phyloP scores from a whole-genome alignment of 352 stramenopile species.

The Elongisporangium undulatum region DNA sequence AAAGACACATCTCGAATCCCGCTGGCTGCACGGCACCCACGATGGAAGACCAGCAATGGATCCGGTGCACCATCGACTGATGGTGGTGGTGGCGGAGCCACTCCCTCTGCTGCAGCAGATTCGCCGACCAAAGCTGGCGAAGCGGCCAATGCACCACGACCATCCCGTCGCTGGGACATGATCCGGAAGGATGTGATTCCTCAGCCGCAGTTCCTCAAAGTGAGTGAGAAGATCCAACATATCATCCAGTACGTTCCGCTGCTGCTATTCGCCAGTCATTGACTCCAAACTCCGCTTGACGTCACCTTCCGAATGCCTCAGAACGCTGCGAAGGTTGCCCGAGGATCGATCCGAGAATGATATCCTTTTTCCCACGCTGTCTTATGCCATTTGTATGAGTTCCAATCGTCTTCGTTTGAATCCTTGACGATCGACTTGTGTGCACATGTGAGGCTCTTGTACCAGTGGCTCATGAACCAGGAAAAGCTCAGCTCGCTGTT shows the following conservation, averaged over 20 bases:
- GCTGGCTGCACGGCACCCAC: no score
- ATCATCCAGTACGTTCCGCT: slow-evolving; percentile 50
- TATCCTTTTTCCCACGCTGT: slow-evolving; percentile 26
- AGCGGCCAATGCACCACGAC: no score
- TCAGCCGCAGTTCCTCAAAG: slow-evolving; percentile 35
- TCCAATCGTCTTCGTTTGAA: not conserved
- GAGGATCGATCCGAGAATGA: slow-evolving; percentile 67
- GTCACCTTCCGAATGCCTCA: slow-evolving; percentile 10
- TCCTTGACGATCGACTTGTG: slow-evolving; percentile 4
- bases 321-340: slow-evolving; percentile 54
- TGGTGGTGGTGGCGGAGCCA: no score
- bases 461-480: slow-evolving; percentile 83
- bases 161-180: no score
- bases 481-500: slow-evolving; percentile 85
- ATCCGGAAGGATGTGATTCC: no score
- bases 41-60: no score
- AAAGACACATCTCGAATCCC: no score
- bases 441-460: slow-evolving; percentile 62
- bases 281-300: not conserved
- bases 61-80: no score
- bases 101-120: no score
- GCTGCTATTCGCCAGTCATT: not conserved
- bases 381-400: not conserved
- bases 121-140: no score
- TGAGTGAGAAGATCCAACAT: slow-evolving; percentile 57